Conservation (phyloP, 805 yeast species). For the Starmerella stigmatis region DNA sequence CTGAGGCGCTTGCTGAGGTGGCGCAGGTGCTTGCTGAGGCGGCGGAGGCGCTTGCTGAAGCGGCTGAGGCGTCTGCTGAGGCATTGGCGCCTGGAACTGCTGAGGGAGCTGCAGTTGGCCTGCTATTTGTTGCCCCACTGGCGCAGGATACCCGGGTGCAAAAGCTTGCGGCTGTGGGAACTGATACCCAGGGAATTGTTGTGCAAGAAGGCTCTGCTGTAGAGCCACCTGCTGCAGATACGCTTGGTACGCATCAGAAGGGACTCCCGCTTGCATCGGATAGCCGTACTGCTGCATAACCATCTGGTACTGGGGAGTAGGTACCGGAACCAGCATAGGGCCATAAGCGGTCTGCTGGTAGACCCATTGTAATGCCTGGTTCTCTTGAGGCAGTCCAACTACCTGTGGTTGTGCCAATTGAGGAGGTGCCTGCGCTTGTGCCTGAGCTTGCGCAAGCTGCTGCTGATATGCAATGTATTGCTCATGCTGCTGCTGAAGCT, state of each 20-base stretch:
- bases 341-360: slow-evolving; percentile 20
- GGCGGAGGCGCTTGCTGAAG: not conserved
- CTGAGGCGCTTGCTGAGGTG: slow-evolving; percentile 24
- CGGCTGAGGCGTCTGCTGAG: not conserved
- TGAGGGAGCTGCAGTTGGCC: slow-evolving; percentile 13
- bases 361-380: slow-evolving; percentile 10
- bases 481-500: slow-evolving; percentile 5
- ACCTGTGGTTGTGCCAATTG: not conserved
- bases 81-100: slow-evolving; percentile 19
- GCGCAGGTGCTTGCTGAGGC: not conserved
- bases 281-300: slow-evolving; percentile 10
- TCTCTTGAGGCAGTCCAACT: not conserved
- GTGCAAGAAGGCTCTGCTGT: slow-evolving; percentile 10
- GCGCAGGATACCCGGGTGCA: not conserved
- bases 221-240: slow-evolving; percentile 13
- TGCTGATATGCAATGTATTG: not conserved
- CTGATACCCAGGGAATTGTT: slow-evolving; percentile 5
- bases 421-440: slow-evolving; percentile 1
- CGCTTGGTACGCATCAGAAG: slow-evolving; percentile 14
- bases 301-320: slow-evolving; percentile 21
- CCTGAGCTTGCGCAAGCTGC: not conserved
- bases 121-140: not conserved
- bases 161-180: not conserved
- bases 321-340: slow-evolving; percentile 23
- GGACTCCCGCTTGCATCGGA: not conserved